Base-by-base conservation (phyloP, 192 early-diverging fungal species). In the Coemansia sp. region DNA sequence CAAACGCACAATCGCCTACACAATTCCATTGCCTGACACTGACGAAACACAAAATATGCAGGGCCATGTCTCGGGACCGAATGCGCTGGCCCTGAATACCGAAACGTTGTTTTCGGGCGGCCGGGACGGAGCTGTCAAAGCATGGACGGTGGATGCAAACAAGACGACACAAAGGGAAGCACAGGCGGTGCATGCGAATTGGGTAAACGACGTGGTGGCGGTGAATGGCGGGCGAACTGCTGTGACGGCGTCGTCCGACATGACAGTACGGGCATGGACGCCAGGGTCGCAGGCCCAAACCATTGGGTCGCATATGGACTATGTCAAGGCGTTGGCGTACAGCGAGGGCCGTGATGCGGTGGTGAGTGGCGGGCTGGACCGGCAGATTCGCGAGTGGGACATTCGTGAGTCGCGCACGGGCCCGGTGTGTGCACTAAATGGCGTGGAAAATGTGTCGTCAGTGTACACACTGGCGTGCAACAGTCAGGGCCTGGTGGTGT, bases 401-500 rank as follows among this genome's bases (percentile, higher is more conserved):
- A 79, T 96, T 82, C 21, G 23, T 5, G 51, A 53, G 26, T 58
- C 46, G 56, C 49, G 42, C 53, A 91, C 57, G 70, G 81, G 12
- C 61, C 63, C 78, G 8, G 63, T 87, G 15, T 56, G 64, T 26
- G 77, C 67, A 59, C 67, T 81, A 56, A 68, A 74, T 54, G 68
- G 68, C 21, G 58, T 72, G 15, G 68, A 60, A 14, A 55, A 53
- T n/a, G 60, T 69, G 34, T 83, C 88, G 5, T 93, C 91, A 1
- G 85, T 99, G 36, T 99, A 99, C 68, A 84, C 94, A 5, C 74
- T 99, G 50, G 92, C 93, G 2, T 86, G 84, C 50, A 96, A 92
- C 57, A 77, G 84, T 23, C 61, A 84, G 47, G 95, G 95, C 14
- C 64, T 96, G 40, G 71, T 99, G 14, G 93, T 88, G 8, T 89